These are phyloP conservation scores for Torulaspora delbrueckii DNA, from an alignment of 805 yeast species.

Conservation along the genomic window DNA sequence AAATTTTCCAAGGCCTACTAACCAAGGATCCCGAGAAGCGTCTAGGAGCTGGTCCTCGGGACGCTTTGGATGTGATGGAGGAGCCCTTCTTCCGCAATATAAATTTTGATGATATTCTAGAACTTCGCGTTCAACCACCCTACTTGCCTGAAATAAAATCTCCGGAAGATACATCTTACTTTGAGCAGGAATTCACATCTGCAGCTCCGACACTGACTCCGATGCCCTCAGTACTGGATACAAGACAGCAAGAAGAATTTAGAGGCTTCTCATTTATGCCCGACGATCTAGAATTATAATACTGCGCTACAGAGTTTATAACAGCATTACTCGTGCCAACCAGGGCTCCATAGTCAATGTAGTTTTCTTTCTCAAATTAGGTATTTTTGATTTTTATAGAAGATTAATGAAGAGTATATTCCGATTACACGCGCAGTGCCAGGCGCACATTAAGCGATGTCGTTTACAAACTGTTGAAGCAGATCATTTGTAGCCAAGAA, in stretches of 20 bases:
- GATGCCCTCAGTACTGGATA: conserved; percentile 77
- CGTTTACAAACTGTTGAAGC: not conserved
- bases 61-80: conserved; percentile 90
- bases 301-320: not conserved
- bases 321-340: too few relatives aligned
- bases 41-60: conserved; percentile 81
- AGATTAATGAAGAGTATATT: too few relatives aligned
- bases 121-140: conserved; percentile 75
- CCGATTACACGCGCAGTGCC: too few relatives aligned
- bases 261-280: conserved; percentile 91
- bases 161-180: conserved; percentile 87
- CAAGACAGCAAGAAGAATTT: conserved; percentile 91
- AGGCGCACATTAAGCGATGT: not conserved
- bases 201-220: conserved; percentile 96
- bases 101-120: conserved; percentile 78
- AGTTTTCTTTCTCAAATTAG: too few relatives aligned
- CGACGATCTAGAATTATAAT: conserved; percentile 44
- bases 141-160: conserved; percentile 81
- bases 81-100: conserved; percentile 91
- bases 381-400: not conserved
- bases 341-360: too few relatives aligned
- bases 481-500: not conserved
- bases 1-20: conserved; percentile 82
- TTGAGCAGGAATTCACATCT: conserved; percentile 90
- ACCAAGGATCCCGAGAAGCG: conserved; percentile 84